phyloP scores from a whole-genome alignment of 2,329 filamentous ascomycete genomes.

The Nothopassalora personata region DNA sequence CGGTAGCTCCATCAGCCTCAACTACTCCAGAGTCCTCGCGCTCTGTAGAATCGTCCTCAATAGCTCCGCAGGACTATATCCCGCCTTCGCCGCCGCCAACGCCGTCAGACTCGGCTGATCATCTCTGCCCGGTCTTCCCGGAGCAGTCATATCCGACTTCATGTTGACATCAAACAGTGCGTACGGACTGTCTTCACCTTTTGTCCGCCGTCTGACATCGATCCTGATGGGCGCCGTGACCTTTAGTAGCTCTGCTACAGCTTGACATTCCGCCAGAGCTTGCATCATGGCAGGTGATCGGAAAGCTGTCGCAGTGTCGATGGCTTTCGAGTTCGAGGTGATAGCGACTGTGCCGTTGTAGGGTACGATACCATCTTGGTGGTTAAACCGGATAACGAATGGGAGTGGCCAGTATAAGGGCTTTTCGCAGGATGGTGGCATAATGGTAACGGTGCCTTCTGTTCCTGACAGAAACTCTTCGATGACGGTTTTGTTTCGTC shows the following conservation, averaged over 20 bases:
- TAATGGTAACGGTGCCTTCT: conserved; percentile 49
- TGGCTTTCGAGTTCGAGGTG: conserved; percentile 42
- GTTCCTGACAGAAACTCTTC: conserved; percentile 47
- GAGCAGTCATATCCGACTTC: conserved; percentile 50
- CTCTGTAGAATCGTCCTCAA: conserved; percentile 34
- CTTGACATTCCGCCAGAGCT: conserved; percentile 38
- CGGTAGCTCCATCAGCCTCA: conserved; percentile 4
- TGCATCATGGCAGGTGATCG: conserved; percentile 31
- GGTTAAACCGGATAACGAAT: conserved; percentile 46
- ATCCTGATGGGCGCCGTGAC: conserved; percentile 45
- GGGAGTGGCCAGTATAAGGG: conserved; percentile 42
- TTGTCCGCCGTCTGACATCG: conserved; percentile 40
- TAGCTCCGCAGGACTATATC: conserved; percentile 41
- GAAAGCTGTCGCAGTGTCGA: conserved; percentile 31
- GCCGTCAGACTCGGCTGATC: conserved; percentile 46
- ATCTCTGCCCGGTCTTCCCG: conserved; percentile 44
- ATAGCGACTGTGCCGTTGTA: conserved; percentile 48
- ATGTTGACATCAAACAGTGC: conserved; percentile 50
- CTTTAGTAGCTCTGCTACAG: conserved; percentile 36
- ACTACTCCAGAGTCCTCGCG: conserved; percentile 6
- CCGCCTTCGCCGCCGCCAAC: conserved; percentile 40
- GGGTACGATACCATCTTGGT: conserved; percentile 44
- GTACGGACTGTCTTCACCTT: conserved; percentile 33
- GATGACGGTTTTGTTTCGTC: conserved; percentile 40
- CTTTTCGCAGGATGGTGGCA: conserved; percentile 40